phyloP scores from a whole-genome alignment of 2,329 filamentous ascomycete genomes.

The Alternaria sp. region DNA sequence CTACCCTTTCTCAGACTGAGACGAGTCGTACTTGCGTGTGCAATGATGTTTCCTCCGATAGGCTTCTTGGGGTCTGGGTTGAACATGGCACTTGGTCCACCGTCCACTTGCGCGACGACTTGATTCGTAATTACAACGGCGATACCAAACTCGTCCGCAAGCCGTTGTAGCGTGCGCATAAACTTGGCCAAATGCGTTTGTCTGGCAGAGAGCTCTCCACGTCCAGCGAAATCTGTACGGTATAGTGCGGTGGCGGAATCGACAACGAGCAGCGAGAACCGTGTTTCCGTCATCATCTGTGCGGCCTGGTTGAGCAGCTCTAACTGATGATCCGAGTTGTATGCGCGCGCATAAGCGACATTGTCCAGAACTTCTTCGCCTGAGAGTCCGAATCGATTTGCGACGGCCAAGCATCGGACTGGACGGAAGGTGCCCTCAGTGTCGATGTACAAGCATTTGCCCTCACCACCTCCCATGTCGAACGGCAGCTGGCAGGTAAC shows the following conservation, averaged over 20 bases:
- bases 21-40: slow-evolving; percentile 93
- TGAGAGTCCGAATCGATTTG: slow-evolving; percentile 90
- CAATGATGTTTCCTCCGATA: slow-evolving; percentile 98
- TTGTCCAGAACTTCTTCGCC: slow-evolving; percentile 98
- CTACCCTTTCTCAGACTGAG: slow-evolving; percentile 95
- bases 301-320: slow-evolving; percentile 93
- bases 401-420: slow-evolving; percentile 87
- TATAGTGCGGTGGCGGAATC: slow-evolving; percentile 96
- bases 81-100: slow-evolving; percentile 96
- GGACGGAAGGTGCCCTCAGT: slow-evolving; percentile 96
- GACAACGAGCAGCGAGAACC: slow-evolving; percentile 93
- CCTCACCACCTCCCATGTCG: slow-evolving; percentile 98
- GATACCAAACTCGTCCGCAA: slow-evolving; percentile 86
- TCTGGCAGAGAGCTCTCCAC: slow-evolving; percentile 92
- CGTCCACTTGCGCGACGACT: slow-evolving; percentile 97
- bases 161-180: slow-evolving; percentile 80
- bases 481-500: slow-evolving; percentile 98
- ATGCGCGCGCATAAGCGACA: slow-evolving; percentile 95
- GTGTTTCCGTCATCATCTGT: slow-evolving; percentile 99
- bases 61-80: slow-evolving; percentile 99
- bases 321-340: slow-evolving; percentile 98
- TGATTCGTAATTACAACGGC: slow-evolving; percentile 99
- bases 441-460: slow-evolving; percentile 98
- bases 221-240: slow-evolving; percentile 94
- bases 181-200: slow-evolving; percentile 91